Evolutionary conservation across 768 basidiomycete species (phyloP), one percentile per base, ranked within the genome.

Genomic region (Lactarius hengduanensis): DNA sequence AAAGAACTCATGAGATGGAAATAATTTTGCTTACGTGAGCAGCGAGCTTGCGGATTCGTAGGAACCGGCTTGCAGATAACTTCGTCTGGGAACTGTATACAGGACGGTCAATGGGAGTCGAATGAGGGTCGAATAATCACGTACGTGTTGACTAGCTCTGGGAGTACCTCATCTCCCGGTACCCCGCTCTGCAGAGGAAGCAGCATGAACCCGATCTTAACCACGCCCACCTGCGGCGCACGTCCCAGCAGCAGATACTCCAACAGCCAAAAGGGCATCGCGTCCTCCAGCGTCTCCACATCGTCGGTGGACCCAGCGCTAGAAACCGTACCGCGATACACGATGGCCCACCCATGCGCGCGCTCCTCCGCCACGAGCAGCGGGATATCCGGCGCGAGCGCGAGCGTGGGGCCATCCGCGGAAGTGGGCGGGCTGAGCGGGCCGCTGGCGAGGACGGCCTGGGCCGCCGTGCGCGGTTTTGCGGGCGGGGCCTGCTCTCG

Each of bases 131-230:
- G 50, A 41, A 40, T 8, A 84, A 92, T 73, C 72, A 96, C 95
- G 87, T 87, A 96, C 95, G 87, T 87, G 73, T 92, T 93, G 65
- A 96, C 80, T 63, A 98, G 77, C 71, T 93, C 92, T 0, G 92
- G 92, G 45, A 97, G 76, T 68, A 81, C 79, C 67, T 90, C 84
- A 34, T 76, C 81, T 34, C 80, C 81, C 0, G 83, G 80, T 61
- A 88, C 84, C 66, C 84, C 83, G 65, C 78, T 82, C 2, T 77
- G 79, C 84, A 85, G 91, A 1, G 96, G 94, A 68, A 96, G 79
- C 43, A 99, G 77, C 22, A 96, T 85, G 74, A 98, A 99, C 71
- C 94, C 92, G 54, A 98, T 74, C 79, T 98, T 99, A 60, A 83
- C 79, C 15, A 80, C 79, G 18, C 86, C 83, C 0, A 80, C 72